phyloP scores from a whole-genome alignment of 805 yeast species.

The Wickerhamiella shivajii region DNA sequence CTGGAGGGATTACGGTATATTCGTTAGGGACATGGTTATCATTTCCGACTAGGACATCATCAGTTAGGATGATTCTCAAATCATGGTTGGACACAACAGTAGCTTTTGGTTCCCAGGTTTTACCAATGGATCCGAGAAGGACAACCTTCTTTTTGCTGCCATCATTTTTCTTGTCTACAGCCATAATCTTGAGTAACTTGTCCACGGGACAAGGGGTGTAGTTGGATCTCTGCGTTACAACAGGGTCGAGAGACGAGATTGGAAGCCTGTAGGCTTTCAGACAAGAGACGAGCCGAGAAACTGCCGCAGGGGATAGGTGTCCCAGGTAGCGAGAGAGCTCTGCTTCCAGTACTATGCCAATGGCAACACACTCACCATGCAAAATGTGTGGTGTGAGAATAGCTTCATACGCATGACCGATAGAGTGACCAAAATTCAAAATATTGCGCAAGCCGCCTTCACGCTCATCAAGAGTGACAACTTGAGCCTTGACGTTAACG shows the following conservation, averaged over 20 bases:
- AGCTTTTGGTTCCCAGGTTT: slow-evolving; percentile 78
- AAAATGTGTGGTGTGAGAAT: slow-evolving; percentile 87
- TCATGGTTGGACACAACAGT: slow-evolving; percentile 71
- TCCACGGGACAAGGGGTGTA: slow-evolving; percentile 67
- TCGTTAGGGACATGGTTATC: slow-evolving; percentile 30
- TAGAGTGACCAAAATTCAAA: slow-evolving; percentile 89
- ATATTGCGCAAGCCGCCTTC: slow-evolving; percentile 89
- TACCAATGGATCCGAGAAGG: slow-evolving; percentile 68
- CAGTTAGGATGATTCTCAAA: slow-evolving; percentile 67
- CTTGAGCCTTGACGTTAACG: slow-evolving; percentile 81
- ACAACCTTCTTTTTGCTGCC: slow-evolving; percentile 84
- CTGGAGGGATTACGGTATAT: slow-evolving; percentile 67
- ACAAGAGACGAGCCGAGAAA: slow-evolving; percentile 74
- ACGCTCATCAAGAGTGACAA: slow-evolving; percentile 85
- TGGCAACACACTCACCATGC: slow-evolving; percentile 98
- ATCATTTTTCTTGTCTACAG: slow-evolving; percentile 92
- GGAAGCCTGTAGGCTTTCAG: slow-evolving; percentile 80
- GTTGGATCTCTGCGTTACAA: slow-evolving; percentile 53
- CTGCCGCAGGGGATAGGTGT: slow-evolving; percentile 79
- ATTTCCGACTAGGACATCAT: slow-evolving; percentile 49
- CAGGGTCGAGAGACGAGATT: slow-evolving; percentile 54
- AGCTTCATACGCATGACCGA: slow-evolving; percentile 98
- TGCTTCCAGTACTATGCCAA: slow-evolving; percentile 90
- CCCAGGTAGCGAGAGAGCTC: slow-evolving; percentile 90
- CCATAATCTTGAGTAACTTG: slow-evolving; percentile 64